phyloP scores from a whole-genome alignment of 805 yeast genomes.

The Hanseniaspora valbyensis region DNA sequence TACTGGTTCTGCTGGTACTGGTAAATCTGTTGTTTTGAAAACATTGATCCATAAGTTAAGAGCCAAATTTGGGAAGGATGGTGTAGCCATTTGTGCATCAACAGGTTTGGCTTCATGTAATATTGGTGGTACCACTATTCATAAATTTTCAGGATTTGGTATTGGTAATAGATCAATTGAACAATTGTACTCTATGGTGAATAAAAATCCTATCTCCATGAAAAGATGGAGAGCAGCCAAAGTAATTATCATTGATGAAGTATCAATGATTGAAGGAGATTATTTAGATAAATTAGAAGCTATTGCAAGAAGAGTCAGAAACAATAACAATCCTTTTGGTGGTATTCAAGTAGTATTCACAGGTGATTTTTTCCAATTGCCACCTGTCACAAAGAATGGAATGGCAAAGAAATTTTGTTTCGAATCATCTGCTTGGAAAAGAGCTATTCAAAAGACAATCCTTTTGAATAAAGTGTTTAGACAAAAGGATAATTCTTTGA shows the following conservation, averaged over 20 bases:
- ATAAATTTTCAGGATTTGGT: constrained; percentile 70
- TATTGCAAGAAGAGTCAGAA: constrained; percentile 45
- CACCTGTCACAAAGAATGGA: constrained; percentile 43
- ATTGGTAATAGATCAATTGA: constrained; percentile 47
- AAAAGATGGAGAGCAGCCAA: constrained; percentile 45
- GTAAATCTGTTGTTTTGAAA: constrained; percentile 78
- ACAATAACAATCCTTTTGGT: constrained; percentile 51
- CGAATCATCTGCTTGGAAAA: constrained; percentile 60
- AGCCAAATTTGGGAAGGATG: constrained; percentile 35
- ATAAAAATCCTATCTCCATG: constrained; percentile 38
- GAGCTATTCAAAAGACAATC: constrained; percentile 52
- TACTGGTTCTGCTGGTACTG: constrained; percentile 98
- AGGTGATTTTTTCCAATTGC: constrained; percentile 76
- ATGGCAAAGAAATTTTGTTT: constrained; percentile 50
- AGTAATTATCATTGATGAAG: constrained; percentile 65
- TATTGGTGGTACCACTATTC: constrained; percentile 68
- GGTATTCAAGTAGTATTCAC: constrained; percentile 66
- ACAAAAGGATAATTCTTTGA: constrained; percentile 65
- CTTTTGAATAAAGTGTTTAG: constrained; percentile 72
- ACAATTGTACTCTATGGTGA: constrained; percentile 41
- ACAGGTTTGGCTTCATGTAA: constrained; percentile 79
- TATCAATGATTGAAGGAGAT: constrained; percentile 68
- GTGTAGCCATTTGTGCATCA: constrained; percentile 70
- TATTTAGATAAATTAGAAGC: constrained; percentile 52
- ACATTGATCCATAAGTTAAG: constrained; percentile 47